Evolutionary conservation across 495 filamentous ascomycete genomes (phyloP).

Genomic region (Lasiosphaeria ovina): DNA sequence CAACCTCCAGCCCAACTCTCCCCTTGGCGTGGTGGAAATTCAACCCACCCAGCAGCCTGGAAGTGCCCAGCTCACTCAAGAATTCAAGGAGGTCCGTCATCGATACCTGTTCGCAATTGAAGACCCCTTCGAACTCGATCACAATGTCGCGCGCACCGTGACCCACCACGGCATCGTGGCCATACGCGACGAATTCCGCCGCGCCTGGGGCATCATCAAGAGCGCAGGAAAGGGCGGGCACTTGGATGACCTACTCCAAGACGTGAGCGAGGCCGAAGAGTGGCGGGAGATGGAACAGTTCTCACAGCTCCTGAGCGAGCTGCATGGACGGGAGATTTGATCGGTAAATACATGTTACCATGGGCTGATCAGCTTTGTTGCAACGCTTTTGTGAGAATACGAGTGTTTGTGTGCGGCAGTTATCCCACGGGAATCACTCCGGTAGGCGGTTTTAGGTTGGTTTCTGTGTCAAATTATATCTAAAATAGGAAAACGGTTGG

Average conservation of each 20-base stretch:
- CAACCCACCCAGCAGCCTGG: background rate
- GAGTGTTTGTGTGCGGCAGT: too few relatives aligned
- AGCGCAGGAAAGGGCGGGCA: conserved; percentile 25
- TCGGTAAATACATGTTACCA: too few relatives aligned
- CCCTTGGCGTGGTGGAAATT: background rate
- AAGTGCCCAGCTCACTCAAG: conserved; percentile 17
- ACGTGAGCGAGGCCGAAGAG: conserved; percentile 26
- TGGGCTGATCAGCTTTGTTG: too few relatives aligned
- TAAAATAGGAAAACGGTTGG: too few relatives aligned
- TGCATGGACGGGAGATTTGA: conserved; percentile 31
- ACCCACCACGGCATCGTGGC: conserved; percentile 69
- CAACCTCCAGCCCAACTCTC: background rate
- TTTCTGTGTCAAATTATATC: too few relatives aligned
- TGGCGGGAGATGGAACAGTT: conserved; percentile 33
- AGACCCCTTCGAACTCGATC: conserved; percentile 79
- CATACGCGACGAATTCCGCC: conserved; percentile 76
- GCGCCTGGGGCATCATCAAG: conserved; percentile 65
- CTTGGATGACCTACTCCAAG: conserved; percentile 40
- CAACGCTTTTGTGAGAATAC: too few relatives aligned
- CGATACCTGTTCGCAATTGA: conserved; percentile 86
- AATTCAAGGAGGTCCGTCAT: conserved; percentile 63
- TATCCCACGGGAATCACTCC: too few relatives aligned
- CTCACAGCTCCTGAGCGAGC: conserved; percentile 35
- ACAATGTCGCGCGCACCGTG: conserved; percentile 81
- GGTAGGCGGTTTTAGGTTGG: too few relatives aligned